These are phyloP conservation scores for Rhizomucor miehei DNA, from an alignment of 371 early-diverging fungal genomes.

Conservation along the genomic window DNA sequence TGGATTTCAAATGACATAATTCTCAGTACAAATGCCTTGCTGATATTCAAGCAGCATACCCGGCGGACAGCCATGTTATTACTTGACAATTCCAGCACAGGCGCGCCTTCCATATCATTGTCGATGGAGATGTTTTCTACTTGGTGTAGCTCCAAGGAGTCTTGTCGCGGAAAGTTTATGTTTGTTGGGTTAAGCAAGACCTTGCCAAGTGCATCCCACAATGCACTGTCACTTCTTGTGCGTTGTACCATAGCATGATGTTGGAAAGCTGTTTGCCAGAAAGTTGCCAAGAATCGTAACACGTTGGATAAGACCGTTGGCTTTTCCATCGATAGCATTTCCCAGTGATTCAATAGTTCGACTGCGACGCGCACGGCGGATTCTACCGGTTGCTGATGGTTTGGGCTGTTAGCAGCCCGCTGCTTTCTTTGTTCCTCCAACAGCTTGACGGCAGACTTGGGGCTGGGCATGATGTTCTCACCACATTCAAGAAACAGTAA, in stretches of 20 bases:
- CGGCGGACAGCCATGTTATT: constrained; percentile 22
- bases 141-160: neutral
- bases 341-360: constrained; percentile 33
- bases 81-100: constrained; percentile 4
- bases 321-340: constrained; percentile 28
- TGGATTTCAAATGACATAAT: constrained; percentile 42
- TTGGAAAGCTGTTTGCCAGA: constrained; percentile 48
- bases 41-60: constrained; percentile 34
- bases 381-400: constrained; percentile 10
- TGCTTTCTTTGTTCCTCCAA: constrained; percentile 59
- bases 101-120: neutral
- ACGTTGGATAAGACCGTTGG: constrained; percentile 39
- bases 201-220: constrained; percentile 39
- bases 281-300: constrained; percentile 39
- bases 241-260: constrained; percentile 47
- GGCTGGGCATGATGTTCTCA: constrained; percentile 50
- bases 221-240: constrained; percentile 36
- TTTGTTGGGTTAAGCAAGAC: constrained; percentile 31
- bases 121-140: neutral
- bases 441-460: constrained; percentile 47
- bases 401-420: constrained; percentile 20
- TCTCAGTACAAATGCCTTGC: constrained; percentile 38
- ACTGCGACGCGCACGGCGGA: constrained; percentile 42
- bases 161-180: constrained; percentile 8
- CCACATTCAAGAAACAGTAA: constrained; percentile 47